These are phyloP conservation scores for Ogataea parapolymorpha DNA, from an alignment of 805 yeast genomes.

Conservation along the genomic window DNA sequence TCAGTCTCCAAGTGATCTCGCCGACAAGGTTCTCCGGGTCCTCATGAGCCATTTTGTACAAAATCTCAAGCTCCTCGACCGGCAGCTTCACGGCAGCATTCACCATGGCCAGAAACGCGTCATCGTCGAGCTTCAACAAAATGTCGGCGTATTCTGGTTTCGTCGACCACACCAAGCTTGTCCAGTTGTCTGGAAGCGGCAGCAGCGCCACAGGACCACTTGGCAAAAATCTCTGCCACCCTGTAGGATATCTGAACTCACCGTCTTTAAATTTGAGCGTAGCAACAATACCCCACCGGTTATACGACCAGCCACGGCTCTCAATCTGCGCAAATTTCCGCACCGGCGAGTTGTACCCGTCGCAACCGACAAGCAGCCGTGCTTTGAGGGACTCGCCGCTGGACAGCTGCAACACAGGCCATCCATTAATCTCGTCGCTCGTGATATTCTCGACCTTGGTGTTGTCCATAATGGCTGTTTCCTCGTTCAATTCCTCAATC, in stretches of 20 bases:
- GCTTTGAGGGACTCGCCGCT: conserved; percentile 64
- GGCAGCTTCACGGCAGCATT: conserved; percentile 86
- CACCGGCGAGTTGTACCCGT: conserved; percentile 93
- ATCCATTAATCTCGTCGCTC: conserved; percentile 41
- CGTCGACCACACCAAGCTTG: conserved; percentile 94
- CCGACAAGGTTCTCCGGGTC: conserved; percentile 47
- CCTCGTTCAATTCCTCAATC: conserved; percentile 40
- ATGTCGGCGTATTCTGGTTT: conserved; percentile 70
- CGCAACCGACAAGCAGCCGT: conserved; percentile 88
- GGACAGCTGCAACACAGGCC: conserved; percentile 75
- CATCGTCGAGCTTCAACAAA: conserved; percentile 55
- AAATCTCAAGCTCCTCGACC: conserved; percentile 70
- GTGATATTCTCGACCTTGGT: conserved; percentile 63
- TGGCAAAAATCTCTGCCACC: conserved; percentile 90
- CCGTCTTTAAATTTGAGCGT: conserved; percentile 73
- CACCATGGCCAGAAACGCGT: conserved; percentile 62
- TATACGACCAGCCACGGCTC: conserved; percentile 90
- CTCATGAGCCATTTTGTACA: conserved; percentile 46
- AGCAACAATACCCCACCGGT: conserved; percentile 89
- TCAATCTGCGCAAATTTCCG: conserved; percentile 76
- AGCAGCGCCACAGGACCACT: conserved; percentile 92
- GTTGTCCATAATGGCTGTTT: conserved; percentile 52
- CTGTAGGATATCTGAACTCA: conserved; percentile 59
- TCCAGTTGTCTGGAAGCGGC: conserved; percentile 81
- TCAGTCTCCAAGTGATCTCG: conserved; percentile 72